phyloP scores from a whole-genome alignment of 192 early-diverging fungal species.

The Coemansia sp. region DNA sequence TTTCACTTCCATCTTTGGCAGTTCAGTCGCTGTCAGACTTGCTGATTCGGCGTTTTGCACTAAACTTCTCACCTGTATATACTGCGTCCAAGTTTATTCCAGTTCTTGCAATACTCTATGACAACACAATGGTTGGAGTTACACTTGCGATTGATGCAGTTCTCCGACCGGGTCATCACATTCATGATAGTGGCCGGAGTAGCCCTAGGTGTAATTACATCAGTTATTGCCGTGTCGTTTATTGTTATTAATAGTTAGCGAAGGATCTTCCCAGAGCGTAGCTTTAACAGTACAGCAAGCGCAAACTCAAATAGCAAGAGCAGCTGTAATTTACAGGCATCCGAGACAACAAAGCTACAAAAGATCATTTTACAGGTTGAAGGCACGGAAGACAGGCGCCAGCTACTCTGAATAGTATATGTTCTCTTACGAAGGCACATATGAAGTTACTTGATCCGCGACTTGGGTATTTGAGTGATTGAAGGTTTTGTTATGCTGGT shows the following conservation, averaged over 20 bases:
- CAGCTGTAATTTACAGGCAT: not conserved
- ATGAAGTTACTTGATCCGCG: too few relatives aligned
- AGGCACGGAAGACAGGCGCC: not conserved
- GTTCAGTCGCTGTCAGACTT: slow-evolving; percentile 24
- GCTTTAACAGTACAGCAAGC: slow-evolving; percentile 1
- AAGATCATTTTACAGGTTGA: not conserved
- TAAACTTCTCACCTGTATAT: slow-evolving; percentile 68
- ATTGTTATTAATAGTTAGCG: slow-evolving; percentile 38
- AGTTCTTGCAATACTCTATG: slow-evolving; percentile 81
- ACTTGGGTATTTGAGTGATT: not conserved
- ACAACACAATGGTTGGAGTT: slow-evolving; percentile 74
- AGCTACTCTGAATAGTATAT: not conserved
- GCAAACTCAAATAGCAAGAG: not conserved
- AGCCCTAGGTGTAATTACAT: slow-evolving; percentile 59
- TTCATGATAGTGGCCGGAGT: slow-evolving; percentile 81
- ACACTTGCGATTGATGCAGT: slow-evolving; percentile 64
- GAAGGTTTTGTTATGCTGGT: not conserved
- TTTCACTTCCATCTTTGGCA: slow-evolving; percentile 49
- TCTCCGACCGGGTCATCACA: slow-evolving; percentile 79
- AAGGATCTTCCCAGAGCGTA: slow-evolving; percentile 33
- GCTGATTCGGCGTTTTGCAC: slow-evolving; percentile 57
- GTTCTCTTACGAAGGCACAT: too few relatives aligned
- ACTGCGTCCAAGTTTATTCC: slow-evolving; percentile 77
- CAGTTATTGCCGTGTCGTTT: slow-evolving; percentile 26
- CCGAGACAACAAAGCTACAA: not conserved